Evolutionary conservation across 2,329 filamentous ascomycete genomes (phyloP).

Genomic region (Knoxdaviesia capensis): DNA sequence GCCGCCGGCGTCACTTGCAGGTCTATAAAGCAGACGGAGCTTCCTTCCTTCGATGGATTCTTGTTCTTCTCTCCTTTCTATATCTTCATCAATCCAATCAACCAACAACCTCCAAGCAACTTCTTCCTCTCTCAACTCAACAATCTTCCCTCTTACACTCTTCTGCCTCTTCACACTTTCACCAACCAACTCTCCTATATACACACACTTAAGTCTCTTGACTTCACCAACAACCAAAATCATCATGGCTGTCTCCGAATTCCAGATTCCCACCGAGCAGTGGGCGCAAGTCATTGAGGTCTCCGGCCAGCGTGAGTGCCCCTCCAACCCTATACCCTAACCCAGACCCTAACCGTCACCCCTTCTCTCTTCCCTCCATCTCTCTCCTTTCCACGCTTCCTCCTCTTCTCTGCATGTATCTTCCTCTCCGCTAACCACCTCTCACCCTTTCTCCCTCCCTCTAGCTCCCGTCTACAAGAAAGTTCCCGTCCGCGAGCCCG

Average conservation of each 20-base stretch:
- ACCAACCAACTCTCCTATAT: not conserved
- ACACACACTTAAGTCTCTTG: constrained; percentile 1
- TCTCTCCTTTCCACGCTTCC: not conserved
- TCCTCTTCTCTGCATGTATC: not conserved
- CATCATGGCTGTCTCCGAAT: constrained; percentile 10
- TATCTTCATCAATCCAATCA: no score
- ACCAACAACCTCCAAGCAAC: no score
- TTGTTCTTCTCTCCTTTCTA: no score
- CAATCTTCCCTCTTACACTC: not conserved
- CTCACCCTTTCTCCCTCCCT: not conserved
- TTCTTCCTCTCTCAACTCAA: not conserved
- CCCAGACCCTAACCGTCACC: no score
- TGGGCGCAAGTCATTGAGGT: constrained; percentile 84
- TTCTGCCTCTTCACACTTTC: not conserved
- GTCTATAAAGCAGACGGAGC: no score
- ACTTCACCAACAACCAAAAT: constrained; percentile 4
- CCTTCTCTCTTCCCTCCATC: no score
- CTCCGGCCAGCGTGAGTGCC: constrained; percentile 44
- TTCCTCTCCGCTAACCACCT: not conserved
- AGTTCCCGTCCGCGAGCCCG: constrained; percentile 65
- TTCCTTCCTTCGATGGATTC: no score
- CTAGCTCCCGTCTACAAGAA: constrained; percentile 50
- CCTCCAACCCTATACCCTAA: not conserved
- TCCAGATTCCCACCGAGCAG: constrained; percentile 56
- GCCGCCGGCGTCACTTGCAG: no score